phyloP scores from a whole-genome alignment of 345 rosid species.

The Isatis tinctoria region DNA sequence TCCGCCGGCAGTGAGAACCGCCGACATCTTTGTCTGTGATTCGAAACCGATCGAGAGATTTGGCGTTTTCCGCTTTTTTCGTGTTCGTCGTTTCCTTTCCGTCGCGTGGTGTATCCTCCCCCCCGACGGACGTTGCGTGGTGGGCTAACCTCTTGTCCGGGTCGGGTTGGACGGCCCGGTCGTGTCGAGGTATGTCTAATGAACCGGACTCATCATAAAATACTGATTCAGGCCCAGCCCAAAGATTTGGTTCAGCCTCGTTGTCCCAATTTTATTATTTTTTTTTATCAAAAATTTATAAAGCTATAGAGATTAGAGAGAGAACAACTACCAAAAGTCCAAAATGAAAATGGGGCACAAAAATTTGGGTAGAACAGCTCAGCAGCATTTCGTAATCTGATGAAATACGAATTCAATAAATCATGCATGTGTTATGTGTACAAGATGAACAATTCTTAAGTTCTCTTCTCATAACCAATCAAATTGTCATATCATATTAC shows the following conservation, averaged over 20 bases:
- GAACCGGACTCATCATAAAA: background rate
- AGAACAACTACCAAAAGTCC: too few species aligned
- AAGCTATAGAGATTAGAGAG: too few species aligned
- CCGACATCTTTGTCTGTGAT: conserved; percentile 18
- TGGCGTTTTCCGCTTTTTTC: background rate
- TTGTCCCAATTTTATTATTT: background rate
- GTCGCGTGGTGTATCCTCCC: conserved; percentile 15
- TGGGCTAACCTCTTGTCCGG: conserved; percentile 12
- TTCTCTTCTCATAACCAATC: too few species aligned
- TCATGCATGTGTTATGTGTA: too few species aligned
- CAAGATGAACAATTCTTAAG: too few species aligned
- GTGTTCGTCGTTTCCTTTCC: conserved; percentile 23
- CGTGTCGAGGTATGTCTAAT: background rate
- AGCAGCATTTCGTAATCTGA: too few species aligned
- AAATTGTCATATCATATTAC: too few species aligned
- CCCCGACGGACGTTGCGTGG: conserved; percentile 25
- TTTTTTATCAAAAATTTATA: background rate
- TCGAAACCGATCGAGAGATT: conserved; percentile 1
- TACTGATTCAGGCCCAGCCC: conserved; percentile 16
- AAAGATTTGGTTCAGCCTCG: background rate
- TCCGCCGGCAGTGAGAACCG: conserved; percentile 33
- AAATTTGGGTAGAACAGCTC: too few species aligned
- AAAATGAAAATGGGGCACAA: too few species aligned
- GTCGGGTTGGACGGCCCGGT: background rate
- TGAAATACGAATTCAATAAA: too few species aligned